Evolutionary conservation across 106 monocot species (phyloP).

Genomic region (Platanthera guangdongensis): DNA sequence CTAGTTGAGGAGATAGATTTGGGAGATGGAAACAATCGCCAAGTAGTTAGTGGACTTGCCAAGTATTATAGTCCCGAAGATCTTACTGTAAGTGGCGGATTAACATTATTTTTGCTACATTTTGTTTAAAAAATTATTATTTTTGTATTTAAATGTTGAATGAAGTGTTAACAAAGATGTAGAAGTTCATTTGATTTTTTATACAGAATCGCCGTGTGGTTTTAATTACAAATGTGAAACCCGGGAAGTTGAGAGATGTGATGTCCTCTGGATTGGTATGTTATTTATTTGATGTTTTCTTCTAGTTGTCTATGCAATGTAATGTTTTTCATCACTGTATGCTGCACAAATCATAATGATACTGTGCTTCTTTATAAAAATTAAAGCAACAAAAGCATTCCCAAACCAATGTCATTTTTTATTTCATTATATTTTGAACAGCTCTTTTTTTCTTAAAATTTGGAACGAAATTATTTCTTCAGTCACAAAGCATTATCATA

Average conservation of each 20-base stretch:
- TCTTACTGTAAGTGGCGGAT: conserved; percentile 44
- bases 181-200: conserved; percentile 1
- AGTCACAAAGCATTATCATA: too few species aligned
- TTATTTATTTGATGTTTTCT: background rate
- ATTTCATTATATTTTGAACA: background rate
- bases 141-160: background rate
- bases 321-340: background rate
- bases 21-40: conserved; percentile 72
- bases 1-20: conserved; percentile 94
- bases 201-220: conserved; percentile 77
- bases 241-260: conserved; percentile 90
- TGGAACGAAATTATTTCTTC: background rate
- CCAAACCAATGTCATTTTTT: background rate
- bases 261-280: conserved; percentile 91
- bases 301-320: background rate
- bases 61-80: conserved; percentile 82
- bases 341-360: background rate
- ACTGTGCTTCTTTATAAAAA: background rate
- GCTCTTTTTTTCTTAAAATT: background rate
- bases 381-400: background rate
- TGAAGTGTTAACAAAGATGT: background rate
- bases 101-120: background rate
- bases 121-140: background rate
- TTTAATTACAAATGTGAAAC: conserved; percentile 93
- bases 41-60: conserved; percentile 98